Evolutionary conservation across 768 basidiomycete genomes (phyloP).

Genomic region (Daedaleopsis sinensis): DNA sequence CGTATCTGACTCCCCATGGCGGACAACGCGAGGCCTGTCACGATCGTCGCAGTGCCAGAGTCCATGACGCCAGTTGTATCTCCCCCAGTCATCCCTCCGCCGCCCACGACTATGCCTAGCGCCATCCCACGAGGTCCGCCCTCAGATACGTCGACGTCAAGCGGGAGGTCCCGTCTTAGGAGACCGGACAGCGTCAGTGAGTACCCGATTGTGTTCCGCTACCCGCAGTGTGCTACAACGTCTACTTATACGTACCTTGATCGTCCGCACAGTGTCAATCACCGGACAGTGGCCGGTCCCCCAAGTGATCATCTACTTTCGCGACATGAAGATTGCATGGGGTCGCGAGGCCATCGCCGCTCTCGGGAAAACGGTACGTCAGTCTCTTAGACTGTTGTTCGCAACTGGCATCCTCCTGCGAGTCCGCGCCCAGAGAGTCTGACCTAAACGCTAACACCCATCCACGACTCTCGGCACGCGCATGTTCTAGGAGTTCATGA

Average conservation of each 20-base stretch:
- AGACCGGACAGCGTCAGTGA: slow-evolving; percentile 3
- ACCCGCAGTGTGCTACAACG: neutral
- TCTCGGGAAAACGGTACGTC: neutral
- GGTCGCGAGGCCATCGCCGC: slow-evolving; percentile 1
- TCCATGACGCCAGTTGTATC: neutral
- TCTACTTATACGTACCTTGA: neutral
- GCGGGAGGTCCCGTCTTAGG: neutral
- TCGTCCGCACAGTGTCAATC: neutral
- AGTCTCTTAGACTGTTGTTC: too few relatives aligned
- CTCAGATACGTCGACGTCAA: neutral
- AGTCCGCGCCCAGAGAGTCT: too few relatives aligned
- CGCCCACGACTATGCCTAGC: neutral
- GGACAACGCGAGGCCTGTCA: neutral
- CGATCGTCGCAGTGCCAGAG: neutral
- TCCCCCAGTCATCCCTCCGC: neutral
- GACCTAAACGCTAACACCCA: too few relatives aligned
- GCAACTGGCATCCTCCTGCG: too few relatives aligned
- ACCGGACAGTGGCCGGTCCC: slow-evolving; percentile 1
- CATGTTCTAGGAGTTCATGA: neutral
- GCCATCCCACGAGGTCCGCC: neutral
- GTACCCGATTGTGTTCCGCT: neutral
- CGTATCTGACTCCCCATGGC: neutral
- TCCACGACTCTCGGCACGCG: too few relatives aligned
- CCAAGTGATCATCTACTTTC: neutral
- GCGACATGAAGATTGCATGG: slow-evolving; percentile 6